Evolutionary conservation across 192 early-diverging fungal genomes (phyloP).

Genomic region (Coemansia sp.): DNA sequence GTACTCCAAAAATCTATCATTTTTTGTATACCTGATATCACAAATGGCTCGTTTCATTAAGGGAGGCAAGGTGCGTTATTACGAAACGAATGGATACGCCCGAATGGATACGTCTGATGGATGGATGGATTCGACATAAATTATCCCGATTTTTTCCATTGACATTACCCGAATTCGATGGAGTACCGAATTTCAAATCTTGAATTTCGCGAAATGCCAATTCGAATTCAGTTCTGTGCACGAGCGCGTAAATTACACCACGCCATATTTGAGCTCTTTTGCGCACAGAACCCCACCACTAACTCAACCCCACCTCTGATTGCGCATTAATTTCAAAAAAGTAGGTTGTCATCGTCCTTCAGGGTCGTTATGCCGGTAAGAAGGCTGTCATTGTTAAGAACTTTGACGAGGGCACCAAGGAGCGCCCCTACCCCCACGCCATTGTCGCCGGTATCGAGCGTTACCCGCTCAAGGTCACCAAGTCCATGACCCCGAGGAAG

Average conservation of each 20-base stretch:
- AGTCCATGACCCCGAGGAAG: conserved; percentile 93
- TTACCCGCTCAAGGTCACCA: conserved; percentile 98
- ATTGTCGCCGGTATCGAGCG: conserved; percentile 97
- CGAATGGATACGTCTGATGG: conserved; percentile 19
- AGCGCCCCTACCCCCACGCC: conserved; percentile 97
- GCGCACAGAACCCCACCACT: too few species aligned
- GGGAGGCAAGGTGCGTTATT: conserved; percentile 33
- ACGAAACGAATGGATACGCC: conserved; percentile 15
- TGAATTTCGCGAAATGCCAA: conserved; percentile 2
- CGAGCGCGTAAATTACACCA: not conserved
- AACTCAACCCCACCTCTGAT: conserved; percentile 15
- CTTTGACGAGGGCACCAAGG: conserved; percentile 96
- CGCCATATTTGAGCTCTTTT: not conserved
- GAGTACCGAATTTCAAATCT: not conserved
- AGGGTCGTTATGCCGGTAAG: conserved; percentile 99
- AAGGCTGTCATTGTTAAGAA: conserved; percentile 99
- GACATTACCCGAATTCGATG: not conserved
- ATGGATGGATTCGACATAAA: conserved; percentile 11
- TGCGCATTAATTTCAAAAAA: not conserved
- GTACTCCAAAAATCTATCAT: conserved; percentile 10
- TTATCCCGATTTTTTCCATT: conserved; percentile 11
- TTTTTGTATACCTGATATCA: conserved; percentile 16
- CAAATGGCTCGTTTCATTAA: conserved; percentile 30
- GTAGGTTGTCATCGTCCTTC: conserved; percentile 96
- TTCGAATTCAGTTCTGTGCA: not conserved